Evolutionary conservation across 495 filamentous ascomycete genomes (phyloP).

Genomic region (Annulohypoxylon nitens): DNA sequence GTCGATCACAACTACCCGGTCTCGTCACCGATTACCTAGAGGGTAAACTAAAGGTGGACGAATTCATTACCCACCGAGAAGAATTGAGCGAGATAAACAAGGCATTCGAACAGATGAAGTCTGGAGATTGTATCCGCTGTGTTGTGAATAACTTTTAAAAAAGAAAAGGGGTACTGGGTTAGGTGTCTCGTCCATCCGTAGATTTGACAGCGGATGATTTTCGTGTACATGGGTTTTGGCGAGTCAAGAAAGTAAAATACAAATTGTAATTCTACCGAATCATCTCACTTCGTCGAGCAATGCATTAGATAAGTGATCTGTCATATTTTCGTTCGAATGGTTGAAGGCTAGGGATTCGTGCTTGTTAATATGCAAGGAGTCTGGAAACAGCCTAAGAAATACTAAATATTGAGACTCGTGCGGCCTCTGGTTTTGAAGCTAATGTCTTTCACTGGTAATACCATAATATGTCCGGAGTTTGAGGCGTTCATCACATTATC

Average conservation of each 20-base stretch:
- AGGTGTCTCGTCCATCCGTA: conserved; percentile 22
- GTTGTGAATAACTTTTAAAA: conserved; percentile 67
- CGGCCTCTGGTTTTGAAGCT: background rate
- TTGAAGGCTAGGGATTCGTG: background rate
- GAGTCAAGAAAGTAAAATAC: conserved; percentile 39
- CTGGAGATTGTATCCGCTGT: conserved; percentile 94
- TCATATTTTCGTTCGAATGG: background rate
- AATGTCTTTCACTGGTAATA: background rate
- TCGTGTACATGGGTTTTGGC: conserved; percentile 20
- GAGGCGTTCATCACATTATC: background rate
- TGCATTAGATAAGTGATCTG: background rate
- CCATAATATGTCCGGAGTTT: conserved; percentile 3
- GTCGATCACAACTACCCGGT: conserved; percentile 88
- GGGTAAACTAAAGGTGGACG: conserved; percentile 95
- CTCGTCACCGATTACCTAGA: conserved; percentile 91
- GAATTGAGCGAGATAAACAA: conserved; percentile 82
- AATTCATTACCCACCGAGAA: conserved; percentile 99
- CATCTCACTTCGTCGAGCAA: background rate
- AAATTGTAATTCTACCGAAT: conserved; percentile 25
- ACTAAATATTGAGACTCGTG: background rate
- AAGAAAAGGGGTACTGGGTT: conserved; percentile 26
- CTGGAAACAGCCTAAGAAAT: background rate
- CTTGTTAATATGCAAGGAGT: background rate
- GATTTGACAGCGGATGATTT: conserved; percentile 4
- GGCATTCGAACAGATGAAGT: conserved; percentile 94